Base-by-base conservation (phyloP, 129 eudicot species). In the Centaurea solstitialis region DNA sequence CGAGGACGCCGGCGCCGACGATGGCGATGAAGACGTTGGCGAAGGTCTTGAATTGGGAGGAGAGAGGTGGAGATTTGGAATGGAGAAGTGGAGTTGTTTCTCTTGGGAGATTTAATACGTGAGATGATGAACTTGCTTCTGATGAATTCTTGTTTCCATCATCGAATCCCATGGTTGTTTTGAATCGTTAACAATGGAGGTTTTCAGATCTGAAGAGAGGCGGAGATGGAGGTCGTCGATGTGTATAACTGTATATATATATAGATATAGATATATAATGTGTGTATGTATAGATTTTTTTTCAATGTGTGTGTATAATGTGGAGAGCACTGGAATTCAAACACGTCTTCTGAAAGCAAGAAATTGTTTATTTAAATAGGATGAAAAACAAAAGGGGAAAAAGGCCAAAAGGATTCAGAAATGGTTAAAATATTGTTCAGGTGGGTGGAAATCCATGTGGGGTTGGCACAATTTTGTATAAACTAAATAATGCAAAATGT, bases 11-110 rank as follows among this genome's bases (percentile, higher is more conserved):
- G 72, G 97, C 90, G 40, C 93, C 94, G 57, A 92, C 94, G 64
- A 90, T 88, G 87, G 97, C 89, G 67, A 92, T 92, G 90, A 90
- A 92, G n/a, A 92, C 87, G 70, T 92, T 92, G 68, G 97, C 97
- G 39, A 90, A 90, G 6, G 94, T 90, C 61, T 92, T 90, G 85
- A 85, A 71, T 39, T 86, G 81, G 68, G 97, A 89, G 24, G 97
- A 89, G 11, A 43, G 88, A 1, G 21, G 85, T 7, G 21, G 47
- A 73, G 85, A 18, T 45, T 82, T 70, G 17, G 86, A 17, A 22
- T 86, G 39, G 21, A 92, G 83, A 13, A 87, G 87, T 6, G 89
- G 86, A 65, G 87, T 80, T 77, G 87, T 76, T 80, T 91, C 97
- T 73, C 81, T 76, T 10, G 90, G 87, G 20, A 87, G 87, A 7